Percentiles rank a stretch among this genome's conserved stretches.
These are phyloP conservation scores for Eimeria necatrix DNA, from an alignment of 169 alveolate genomes.

Conservation along the genomic window DNA sequence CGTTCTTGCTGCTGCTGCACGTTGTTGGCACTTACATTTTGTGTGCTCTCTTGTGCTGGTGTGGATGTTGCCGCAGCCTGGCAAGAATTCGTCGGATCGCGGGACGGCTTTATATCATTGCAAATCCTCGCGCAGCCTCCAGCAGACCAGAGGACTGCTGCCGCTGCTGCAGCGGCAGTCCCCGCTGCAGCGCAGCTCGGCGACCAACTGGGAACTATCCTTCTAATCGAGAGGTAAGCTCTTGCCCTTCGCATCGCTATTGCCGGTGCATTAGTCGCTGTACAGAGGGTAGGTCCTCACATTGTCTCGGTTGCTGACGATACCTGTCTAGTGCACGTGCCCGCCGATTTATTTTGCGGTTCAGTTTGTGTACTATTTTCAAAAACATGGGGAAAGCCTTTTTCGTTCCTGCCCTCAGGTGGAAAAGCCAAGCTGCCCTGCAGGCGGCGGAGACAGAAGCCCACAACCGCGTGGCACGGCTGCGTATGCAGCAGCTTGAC, in stretches of 20 bases:
- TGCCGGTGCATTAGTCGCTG: neutral
- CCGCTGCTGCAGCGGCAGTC: constrained; percentile 28
- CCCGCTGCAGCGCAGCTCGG: neutral
- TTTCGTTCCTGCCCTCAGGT: neutral
- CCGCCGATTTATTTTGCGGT: too few species aligned
- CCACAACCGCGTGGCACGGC: neutral
- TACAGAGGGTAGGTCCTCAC: too few species aligned
- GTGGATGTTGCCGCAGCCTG: constrained; percentile 18
- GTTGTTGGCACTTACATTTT: neutral
- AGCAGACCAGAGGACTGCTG: neutral
- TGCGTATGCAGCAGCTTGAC: neutral
- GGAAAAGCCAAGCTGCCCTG: constrained; percentile 9
- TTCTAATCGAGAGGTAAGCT: neutral
- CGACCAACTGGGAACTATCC: neutral
- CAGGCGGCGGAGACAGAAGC: constrained; percentile 8
- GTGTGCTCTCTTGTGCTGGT: neutral
- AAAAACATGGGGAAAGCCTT: neutral
- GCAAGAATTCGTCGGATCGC: constrained; percentile 9
- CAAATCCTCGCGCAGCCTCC: constrained; percentile 51
- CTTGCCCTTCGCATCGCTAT: neutral
- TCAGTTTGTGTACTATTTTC: too few species aligned
- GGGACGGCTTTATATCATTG: constrained; percentile 4
- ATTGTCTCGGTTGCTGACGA: neutral
- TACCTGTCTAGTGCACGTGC: too few species aligned
- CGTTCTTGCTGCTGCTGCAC: neutral